Conservation (phyloP, 108 stramenopile species). For the Schizochytrium sp. region DNA sequence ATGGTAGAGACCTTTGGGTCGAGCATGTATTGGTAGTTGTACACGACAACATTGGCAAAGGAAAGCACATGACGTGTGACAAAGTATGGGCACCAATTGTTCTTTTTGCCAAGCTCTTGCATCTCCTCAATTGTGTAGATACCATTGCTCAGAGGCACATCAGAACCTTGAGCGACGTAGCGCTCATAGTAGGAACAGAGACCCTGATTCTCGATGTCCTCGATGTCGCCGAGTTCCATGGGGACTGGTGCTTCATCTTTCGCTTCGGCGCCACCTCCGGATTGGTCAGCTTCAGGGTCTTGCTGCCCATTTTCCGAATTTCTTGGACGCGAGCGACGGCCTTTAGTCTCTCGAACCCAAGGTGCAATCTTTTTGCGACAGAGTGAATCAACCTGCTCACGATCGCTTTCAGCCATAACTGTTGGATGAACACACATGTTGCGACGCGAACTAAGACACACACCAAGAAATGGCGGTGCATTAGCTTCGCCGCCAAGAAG, state of each 20-base stretch:
- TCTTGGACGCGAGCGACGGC: background rate
- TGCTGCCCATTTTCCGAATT: background rate
- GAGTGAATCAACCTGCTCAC: constrained; percentile 95
- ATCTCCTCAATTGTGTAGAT: constrained; percentile 94
- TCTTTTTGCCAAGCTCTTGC: constrained; percentile 87
- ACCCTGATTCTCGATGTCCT: constrained; percentile 80
- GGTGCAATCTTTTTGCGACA: constrained; percentile 96
- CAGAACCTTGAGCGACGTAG: constrained; percentile 69
- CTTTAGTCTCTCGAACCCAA: constrained; percentile 89
- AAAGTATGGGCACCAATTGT: constrained; percentile 98
- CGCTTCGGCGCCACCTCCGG: background rate
- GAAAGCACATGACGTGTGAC: constrained; percentile 94
- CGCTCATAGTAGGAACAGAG: constrained; percentile 93
- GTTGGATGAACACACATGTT: constrained; percentile 98
- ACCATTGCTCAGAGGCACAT: constrained; percentile 78
- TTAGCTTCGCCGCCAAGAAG: constrained; percentile 75
- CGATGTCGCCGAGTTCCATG: constrained; percentile 57
- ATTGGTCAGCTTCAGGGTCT: constrained; percentile 4
- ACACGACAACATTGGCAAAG: constrained; percentile 96
- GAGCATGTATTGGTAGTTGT: constrained; percentile 99
- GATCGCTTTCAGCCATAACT: constrained; percentile 92
- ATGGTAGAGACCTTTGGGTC: constrained; percentile 89
- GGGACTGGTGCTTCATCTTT: constrained; percentile 55
- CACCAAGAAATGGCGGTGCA: constrained; percentile 78
- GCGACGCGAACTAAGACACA: constrained; percentile 94